Evolutionary conservation across 441 rosid species (phyloP).

Genomic region (Bocquillonia castaneifolia): DNA sequence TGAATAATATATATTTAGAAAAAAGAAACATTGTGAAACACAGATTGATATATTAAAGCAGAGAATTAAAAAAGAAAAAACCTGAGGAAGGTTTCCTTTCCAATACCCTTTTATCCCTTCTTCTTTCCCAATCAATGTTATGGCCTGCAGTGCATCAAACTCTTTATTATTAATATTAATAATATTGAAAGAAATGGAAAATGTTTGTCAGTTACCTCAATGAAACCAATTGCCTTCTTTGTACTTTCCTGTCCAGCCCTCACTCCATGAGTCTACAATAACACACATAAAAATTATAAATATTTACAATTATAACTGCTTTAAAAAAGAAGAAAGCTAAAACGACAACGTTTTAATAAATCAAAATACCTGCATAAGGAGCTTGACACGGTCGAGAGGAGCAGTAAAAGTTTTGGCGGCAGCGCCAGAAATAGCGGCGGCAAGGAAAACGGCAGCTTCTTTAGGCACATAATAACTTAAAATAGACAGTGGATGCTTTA

Average conservation of each 20-base stretch:
- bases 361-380: constrained; percentile 83
- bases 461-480: constrained; percentile 56
- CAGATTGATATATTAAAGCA: no score
- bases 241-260: constrained; percentile 75
- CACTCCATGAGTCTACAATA: constrained; percentile 75
- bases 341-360: neutral
- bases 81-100: constrained; percentile 99
- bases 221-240: constrained; percentile 80
- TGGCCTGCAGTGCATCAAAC: constrained; percentile 59
- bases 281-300: neutral
- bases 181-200: no score
- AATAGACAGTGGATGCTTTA: constrained; percentile 67
- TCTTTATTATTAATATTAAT: no score
- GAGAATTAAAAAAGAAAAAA: constrained; percentile 8
- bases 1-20: neutral
- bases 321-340: no score
- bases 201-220: constrained; percentile 71
- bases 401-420: constrained; percentile 91
- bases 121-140: constrained; percentile 66
- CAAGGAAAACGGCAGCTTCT: constrained; percentile 69
- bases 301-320: no score
- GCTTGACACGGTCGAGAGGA: constrained; percentile 94
- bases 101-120: constrained; percentile 93
- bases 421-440: constrained; percentile 94
- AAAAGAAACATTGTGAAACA: neutral